Base-by-base conservation (phyloP, 2,329 filamentous ascomycete species). In the Coniochaeta hoffmannii region DNA sequence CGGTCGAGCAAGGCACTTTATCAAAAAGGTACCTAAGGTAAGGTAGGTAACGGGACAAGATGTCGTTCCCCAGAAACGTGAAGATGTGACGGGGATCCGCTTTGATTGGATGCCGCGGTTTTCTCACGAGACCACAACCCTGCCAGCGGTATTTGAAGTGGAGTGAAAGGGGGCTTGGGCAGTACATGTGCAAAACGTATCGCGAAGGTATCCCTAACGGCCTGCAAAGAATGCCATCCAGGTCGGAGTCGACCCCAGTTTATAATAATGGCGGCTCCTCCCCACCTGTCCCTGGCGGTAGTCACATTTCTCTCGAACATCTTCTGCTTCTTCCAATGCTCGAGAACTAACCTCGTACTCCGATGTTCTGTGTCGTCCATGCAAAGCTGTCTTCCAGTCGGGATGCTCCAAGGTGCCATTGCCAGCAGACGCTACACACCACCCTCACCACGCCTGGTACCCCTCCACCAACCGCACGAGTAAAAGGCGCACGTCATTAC, bases 391-490 rank as follows among this genome's bases (percentile, higher is more conserved):
- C 9, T 51, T 19, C 52, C 32, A 34, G 53, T 50, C 53, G 49
- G 26, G 31, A 51, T 51, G 49, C 51, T 53, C 14, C 36, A 53
- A 31, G 53, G 24, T 53, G 52, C 49, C 56, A 53, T n/a, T 53
- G 52, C 49, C 56, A 53, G 41, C 38, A 55, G 50, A 53, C 31
- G 31, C 55, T 34, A 57, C 53, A 53, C 36, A 49, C 41, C 26
- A 41, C 50, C 46, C 53, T 36, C 41, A 55, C 41, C 41, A 46
- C 12, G n/a, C 15, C 12, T 17, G 22, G 41, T 34, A 51, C 49
- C 49, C 28, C 49, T 51, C 49, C 56, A 58, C 36, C 50, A 34
- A 56, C 56, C 51, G 46, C 56, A 56, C 56, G 54, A 35, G 34
- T 52, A 35, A 38, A 54, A 12, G 26, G 32, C 34, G 22, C 50